Evolutionary conservation across 2,329 filamentous ascomycete genomes (phyloP).

Genomic region (Hawksworthiomyces lignivorus): DNA sequence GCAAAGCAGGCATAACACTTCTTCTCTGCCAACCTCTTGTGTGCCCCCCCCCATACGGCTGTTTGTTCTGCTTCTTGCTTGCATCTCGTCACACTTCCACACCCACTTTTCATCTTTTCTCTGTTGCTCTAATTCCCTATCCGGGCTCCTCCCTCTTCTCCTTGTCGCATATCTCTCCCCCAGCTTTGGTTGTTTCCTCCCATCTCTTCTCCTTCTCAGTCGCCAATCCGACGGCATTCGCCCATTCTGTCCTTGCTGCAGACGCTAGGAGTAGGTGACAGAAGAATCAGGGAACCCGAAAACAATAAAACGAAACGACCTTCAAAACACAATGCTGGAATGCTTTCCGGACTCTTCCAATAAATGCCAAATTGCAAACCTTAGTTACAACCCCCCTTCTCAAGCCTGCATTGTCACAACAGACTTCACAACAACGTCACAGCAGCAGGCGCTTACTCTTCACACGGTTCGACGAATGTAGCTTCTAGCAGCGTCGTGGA

Average conservation of each 20-base stretch:
- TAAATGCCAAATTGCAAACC: too few species aligned
- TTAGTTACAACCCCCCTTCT: too few species aligned
- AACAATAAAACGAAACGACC: too few species aligned
- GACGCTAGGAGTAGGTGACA: too few species aligned
- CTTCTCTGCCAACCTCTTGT: background rate
- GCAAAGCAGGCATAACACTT: background rate
- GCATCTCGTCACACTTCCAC: conserved; percentile 6
- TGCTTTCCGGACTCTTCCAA: too few species aligned
- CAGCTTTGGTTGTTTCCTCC: background rate
- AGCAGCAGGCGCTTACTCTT: conserved; percentile 7
- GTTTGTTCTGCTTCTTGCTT: background rate
- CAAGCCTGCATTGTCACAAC: conserved; percentile 2
- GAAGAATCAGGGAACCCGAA: too few species aligned
- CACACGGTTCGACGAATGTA: background rate
- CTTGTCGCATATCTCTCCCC: too few species aligned
- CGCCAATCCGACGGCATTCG: conserved; percentile 3
- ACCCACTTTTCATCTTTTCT: background rate
- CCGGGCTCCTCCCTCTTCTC: too few species aligned
- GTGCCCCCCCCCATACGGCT: background rate
- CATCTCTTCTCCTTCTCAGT: background rate
- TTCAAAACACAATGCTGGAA: too few species aligned
- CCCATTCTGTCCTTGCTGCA: too few species aligned
- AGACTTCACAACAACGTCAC: conserved; percentile 8
- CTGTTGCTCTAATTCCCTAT: too few species aligned
- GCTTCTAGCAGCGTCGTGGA: background rate